A percentile compares a stretch with the other conserved stretches of the same genome.
Evolutionary conservation across 2,329 filamentous ascomycete species (phyloP).

Genomic region (Phaeosphaeriaceae sp.): DNA sequence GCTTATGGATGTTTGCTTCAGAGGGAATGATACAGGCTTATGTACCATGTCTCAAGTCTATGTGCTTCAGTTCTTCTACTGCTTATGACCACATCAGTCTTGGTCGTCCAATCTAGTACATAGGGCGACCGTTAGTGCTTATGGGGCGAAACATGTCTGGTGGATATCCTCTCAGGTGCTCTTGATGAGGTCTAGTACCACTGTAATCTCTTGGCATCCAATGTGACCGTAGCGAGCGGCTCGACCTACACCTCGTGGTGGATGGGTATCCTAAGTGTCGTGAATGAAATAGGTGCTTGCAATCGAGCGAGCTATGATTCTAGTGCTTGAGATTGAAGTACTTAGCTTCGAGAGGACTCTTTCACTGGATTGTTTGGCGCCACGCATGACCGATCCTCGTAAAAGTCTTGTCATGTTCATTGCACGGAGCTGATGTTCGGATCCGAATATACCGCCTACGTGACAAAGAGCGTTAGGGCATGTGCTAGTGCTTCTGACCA

Average conservation of each 20-base stretch:
- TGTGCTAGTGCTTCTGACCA: background rate
- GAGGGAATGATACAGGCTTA: background rate
- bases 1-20: background rate
- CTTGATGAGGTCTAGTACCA: background rate
- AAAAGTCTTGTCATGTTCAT: background rate
- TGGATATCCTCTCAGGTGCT: background rate
- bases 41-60: background rate
- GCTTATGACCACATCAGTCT: background rate
- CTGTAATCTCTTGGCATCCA: background rate
- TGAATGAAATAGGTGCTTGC: background rate
- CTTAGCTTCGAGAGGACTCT: background rate
- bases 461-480: background rate
- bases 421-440: background rate
- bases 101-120: background rate
- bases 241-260: background rate
- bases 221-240: background rate
- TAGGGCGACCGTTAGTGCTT: background rate
- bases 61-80: background rate
- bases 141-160: background rate
- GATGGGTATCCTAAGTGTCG: background rate
- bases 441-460: background rate
- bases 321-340: background rate
- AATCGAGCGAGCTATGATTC: too few species aligned
- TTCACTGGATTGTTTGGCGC: background rate
- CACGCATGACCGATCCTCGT: background rate